Conservation (phyloP, 169 alveolate genomes). For the Plasmodium adleri region DNA sequence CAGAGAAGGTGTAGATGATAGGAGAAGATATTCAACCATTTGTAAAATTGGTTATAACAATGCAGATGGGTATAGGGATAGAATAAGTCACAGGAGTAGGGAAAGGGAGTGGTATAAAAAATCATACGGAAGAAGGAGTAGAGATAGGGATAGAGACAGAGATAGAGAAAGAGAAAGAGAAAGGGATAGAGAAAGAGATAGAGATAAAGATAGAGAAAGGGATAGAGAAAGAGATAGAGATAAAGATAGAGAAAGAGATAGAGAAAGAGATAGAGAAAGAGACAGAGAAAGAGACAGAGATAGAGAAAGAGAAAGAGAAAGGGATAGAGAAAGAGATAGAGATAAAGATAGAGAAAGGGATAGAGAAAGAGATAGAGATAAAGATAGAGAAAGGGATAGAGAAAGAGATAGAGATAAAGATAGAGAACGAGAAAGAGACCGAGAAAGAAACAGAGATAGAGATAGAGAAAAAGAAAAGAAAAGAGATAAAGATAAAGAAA, state of each 20-base stretch:
- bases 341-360: neutral
- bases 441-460: neutral
- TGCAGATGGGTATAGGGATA: slow-evolving; percentile 5
- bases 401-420: slow-evolving; percentile 2
- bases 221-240: neutral
- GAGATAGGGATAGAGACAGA: neutral
- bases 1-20: slow-evolving; percentile 24
- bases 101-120: neutral
- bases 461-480: slow-evolving; percentile 5
- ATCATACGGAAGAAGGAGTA: neutral
- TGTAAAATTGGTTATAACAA: neutral
- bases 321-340: neutral
- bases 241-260: neutral
- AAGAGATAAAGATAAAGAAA: slow-evolving; percentile 8
- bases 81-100: slow-evolving; percentile 2
- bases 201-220: neutral
- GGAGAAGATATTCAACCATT: slow-evolving; percentile 1
- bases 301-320: neutral
- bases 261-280: neutral
- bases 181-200: neutral
- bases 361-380: neutral
- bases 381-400: neutral
- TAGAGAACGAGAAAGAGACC: neutral
- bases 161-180: neutral
- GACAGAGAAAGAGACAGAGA: neutral